A percentile compares a stretch with the other conserved stretches of the same genome.
Conservation (phyloP, 305 asterid genomes). For the Fraxinus baroniana region DNA sequence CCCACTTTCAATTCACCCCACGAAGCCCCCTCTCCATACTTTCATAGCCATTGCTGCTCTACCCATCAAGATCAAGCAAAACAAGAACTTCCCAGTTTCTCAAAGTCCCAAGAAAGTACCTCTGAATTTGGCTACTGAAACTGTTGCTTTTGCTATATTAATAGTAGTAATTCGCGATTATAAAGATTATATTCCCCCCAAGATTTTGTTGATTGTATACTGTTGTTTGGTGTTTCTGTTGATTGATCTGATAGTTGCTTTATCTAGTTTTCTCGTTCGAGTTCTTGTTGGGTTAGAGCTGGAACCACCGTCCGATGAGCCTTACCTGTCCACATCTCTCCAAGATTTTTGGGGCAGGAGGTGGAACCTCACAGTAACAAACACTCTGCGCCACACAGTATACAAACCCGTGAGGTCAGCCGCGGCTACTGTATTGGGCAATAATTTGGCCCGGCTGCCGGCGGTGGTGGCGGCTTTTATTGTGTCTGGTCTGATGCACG, state of each 20-base stretch:
- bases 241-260: conserved; percentile 43
- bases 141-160: conserved; percentile 26
- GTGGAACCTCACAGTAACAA: conserved; percentile 62
- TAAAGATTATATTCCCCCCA: conserved; percentile 22
- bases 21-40: conserved; percentile 32
- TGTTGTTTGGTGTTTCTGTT: conserved; percentile 39
- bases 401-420: conserved; percentile 46
- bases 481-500: conserved; percentile 75
- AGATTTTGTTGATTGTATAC: conserved; percentile 21
- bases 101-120: conserved; percentile 28
- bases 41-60: conserved; percentile 54
- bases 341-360: conserved; percentile 75
- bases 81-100: background rate
- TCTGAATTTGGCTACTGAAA: conserved; percentile 38
- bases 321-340: conserved; percentile 56
- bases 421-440: conserved; percentile 27
- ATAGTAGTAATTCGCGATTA: conserved; percentile 11
- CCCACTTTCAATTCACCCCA: conserved; percentile 34
- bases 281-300: conserved; percentile 40
- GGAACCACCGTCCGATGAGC: conserved; percentile 66
- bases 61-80: conserved; percentile 41
- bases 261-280: conserved; percentile 20
- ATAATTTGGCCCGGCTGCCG: conserved; percentile 29
- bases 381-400: conserved; percentile 41
- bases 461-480: conserved; percentile 50